Evolutionary conservation across 805 yeast species (phyloP), one percentile per base, ranked within the genome.

Genomic region (Teunomyces cretensis): DNA sequence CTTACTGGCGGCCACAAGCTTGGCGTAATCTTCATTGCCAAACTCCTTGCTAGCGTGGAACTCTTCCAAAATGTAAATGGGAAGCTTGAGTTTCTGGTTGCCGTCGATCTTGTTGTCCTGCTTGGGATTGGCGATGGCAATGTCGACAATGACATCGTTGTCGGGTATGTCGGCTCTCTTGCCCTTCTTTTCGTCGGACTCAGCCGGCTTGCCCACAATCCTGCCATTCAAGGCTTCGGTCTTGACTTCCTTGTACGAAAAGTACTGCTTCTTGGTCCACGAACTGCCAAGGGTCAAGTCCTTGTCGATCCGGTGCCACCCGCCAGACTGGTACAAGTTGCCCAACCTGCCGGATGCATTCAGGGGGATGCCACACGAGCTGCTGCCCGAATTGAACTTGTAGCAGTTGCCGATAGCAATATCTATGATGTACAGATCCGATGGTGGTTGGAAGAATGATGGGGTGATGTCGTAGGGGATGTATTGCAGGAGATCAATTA

Each of bases 261-360:
- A 51, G 54, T 54, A 79, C 32, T 71, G 68, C 40, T 63, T 62
- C 39, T 59, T 55, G 30, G 68, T 50, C 81, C 81, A 78, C 4
- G 74, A 64, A 16, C 58, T 51, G 4, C 74, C 73, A 44, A 80
- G 64, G 13, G 56, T 54, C 31, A 81, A 62, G 54, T 80, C 84
- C 51, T 79, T 79, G 16, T 70, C 69, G 19, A 77, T 49, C 41
- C 64, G 61, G 30, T 49, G 43, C 81, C 82, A 79, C 9, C 64
- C 65, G 6, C 62, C 62, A 19, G 42, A 37, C 2, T 33, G 42
- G 12, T 46, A 44, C 11, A 53, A 22, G 12, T 67, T 64, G 58
- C 67, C 65, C 30, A 50, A 42, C 7, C 50, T 51, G 11, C 70
- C 70, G 6, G 56, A 57, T 2, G 36, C 19, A 6, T 47, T 39